phyloP scores from a whole-genome alignment of 1,284 basidiomycete species.

The Exobasidium cylindrosporum region DNA sequence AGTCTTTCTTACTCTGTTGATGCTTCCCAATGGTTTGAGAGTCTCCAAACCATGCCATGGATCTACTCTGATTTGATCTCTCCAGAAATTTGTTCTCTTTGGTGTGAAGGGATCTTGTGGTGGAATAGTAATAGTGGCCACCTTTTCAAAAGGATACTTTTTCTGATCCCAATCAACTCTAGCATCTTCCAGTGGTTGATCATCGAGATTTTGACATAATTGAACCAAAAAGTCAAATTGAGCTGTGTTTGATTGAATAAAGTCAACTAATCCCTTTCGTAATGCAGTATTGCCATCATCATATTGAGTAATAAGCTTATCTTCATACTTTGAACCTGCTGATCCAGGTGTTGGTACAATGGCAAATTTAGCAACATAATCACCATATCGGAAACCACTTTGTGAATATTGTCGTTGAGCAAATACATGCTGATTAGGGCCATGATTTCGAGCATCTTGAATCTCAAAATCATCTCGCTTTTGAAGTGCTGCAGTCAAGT shows the following conservation, averaged over 20 bases:
- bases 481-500: constrained; percentile 26
- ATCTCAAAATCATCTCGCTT: constrained; percentile 38
- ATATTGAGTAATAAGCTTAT: constrained; percentile 16
- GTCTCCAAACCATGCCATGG: constrained; percentile 39
- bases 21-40: constrained; percentile 38
- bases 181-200: constrained; percentile 41
- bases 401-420: constrained; percentile 40
- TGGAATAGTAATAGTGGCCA: constrained; percentile 35
- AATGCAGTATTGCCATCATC: constrained; percentile 28
- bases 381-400: constrained; percentile 40
- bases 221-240: constrained; percentile 42
- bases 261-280: constrained; percentile 24
- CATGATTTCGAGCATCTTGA: constrained; percentile 33
- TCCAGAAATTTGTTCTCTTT: constrained; percentile 37
- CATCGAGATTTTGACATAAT: constrained; percentile 39
- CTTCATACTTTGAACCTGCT: constrained; percentile 22
- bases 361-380: constrained; percentile 43
- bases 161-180: constrained; percentile 35
- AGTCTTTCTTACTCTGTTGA: constrained; percentile 38
- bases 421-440: constrained; percentile 33
- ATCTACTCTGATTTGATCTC: constrained; percentile 38
- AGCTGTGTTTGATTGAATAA: constrained; percentile 22
- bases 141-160: constrained; percentile 40
- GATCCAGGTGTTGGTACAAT: constrained; percentile 30
- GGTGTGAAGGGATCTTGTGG: constrained; percentile 38